Evolutionary conservation across 139 green algal genomes (phyloP).

Genomic region (Coccomyxa sp.): DNA sequence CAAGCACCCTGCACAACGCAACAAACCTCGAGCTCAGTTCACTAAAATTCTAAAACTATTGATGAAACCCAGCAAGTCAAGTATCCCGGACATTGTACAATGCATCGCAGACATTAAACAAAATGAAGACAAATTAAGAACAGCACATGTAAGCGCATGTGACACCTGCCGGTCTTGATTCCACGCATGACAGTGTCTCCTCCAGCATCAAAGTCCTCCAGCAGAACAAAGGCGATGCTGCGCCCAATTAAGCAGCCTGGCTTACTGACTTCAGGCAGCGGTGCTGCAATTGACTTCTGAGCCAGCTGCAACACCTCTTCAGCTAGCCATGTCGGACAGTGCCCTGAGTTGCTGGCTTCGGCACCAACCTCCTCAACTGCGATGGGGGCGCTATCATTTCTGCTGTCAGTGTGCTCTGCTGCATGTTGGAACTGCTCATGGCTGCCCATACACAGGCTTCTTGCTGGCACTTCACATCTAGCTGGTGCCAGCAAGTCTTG

Average conservation of each 20-base stretch:
- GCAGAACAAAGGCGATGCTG: conserved; percentile 32
- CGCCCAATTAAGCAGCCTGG: conserved; percentile 20
- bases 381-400: not conserved
- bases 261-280: too few species aligned
- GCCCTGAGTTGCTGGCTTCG: not conserved
- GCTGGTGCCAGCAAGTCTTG: too few species aligned
- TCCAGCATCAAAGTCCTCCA: conserved; percentile 34
- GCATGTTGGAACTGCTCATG: not conserved
- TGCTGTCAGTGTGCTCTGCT: not conserved
- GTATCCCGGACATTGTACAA: conserved; percentile 18
- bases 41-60: conserved; percentile 1
- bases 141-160: too few species aligned
- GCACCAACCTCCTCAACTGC: not conserved
- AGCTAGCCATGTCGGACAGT: conserved; percentile 10
- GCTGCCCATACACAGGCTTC: too few species aligned
- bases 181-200: conserved; percentile 6
- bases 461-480: too few species aligned
- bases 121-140: too few species aligned
- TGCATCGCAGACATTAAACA: conserved; percentile 28
- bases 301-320: conserved; percentile 4
- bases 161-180: not conserved
- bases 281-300: not conserved
- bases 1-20: too few species aligned
- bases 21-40: not conserved
- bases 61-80: conserved; percentile 10